Percentiles rank a stretch among this genome's conserved stretches.
Conservation (phyloP, 2,329 filamentous ascomycete genomes). For the Exophiala viscosa region DNA sequence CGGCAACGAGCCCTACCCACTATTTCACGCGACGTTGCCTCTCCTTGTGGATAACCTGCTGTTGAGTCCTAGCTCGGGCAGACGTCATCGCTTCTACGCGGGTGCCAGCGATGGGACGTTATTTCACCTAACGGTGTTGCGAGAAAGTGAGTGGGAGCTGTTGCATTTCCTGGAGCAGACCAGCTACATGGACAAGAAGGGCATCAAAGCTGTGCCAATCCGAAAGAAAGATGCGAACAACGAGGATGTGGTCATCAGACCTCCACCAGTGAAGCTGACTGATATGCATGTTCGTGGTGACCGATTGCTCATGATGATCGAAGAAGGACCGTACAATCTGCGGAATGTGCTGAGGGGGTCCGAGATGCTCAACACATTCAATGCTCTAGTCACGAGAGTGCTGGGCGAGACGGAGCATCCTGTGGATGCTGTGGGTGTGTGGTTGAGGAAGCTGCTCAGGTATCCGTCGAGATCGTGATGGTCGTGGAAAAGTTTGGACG, state of each 20-base stretch:
- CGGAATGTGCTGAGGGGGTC: slow-evolving; percentile 14
- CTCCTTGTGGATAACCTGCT: slow-evolving; percentile 20
- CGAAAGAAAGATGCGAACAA: slow-evolving; percentile 7
- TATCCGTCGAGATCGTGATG: slow-evolving; percentile 8
- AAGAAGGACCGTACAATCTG: slow-evolving; percentile 25
- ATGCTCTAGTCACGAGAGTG: slow-evolving; percentile 11
- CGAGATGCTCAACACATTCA: slow-evolving; percentile 10
- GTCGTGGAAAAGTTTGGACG: background rate
- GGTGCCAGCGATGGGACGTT: slow-evolving; percentile 66
- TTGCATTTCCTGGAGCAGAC: slow-evolving; percentile 72
- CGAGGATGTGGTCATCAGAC: slow-evolving; percentile 2
- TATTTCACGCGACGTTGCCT: slow-evolving; percentile 24
- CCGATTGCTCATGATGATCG: slow-evolving; percentile 23
- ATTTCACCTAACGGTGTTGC: slow-evolving; percentile 65
- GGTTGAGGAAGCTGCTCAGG: slow-evolving; percentile 23
- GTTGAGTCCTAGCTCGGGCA: slow-evolving; percentile 3
- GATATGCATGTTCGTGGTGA: slow-evolving; percentile 26
- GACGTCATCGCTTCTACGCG: slow-evolving; percentile 51
- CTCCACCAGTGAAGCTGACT: slow-evolving; percentile 6
- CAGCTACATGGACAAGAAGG: slow-evolving; percentile 43
- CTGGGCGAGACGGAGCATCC: slow-evolving; percentile 15
- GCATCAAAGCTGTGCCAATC: slow-evolving; percentile 16
- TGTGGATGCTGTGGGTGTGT: slow-evolving; percentile 18
- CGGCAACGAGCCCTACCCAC: slow-evolving; percentile 8
- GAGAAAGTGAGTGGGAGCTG: slow-evolving; percentile 60